Conservation (phyloP, 2,329 filamentous ascomycete species). For the Exophiala dermatitidis region DNA sequence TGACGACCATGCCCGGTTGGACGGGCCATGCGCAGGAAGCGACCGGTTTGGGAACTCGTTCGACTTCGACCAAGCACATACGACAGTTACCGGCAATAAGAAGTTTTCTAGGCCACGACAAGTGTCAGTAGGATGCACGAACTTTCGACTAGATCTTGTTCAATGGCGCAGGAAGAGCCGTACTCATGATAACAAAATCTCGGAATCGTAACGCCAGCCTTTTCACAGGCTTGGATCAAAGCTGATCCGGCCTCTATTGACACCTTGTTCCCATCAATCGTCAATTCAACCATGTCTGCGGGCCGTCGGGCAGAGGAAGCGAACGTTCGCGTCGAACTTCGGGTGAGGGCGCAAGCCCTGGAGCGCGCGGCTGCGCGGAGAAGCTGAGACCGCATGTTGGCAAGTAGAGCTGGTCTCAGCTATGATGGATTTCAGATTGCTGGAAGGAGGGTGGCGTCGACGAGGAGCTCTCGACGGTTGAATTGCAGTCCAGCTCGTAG, state of each 20-base stretch:
- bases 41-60: constrained; percentile 90
- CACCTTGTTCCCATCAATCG: constrained; percentile 96
- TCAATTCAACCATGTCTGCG: constrained; percentile 85
- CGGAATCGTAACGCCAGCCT: constrained; percentile 83
- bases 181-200: constrained; percentile 99
- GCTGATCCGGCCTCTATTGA: constrained; percentile 96
- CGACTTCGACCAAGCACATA: constrained; percentile 99
- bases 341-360: constrained; percentile 42
- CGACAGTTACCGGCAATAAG: constrained; percentile 99
- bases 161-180: constrained; percentile 33
- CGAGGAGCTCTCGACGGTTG: constrained; percentile 17
- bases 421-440: constrained; percentile 10
- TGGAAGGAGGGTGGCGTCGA: constrained; percentile 13
- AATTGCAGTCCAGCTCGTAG: background rate
- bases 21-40: constrained; percentile 99
- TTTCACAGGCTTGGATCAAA: constrained; percentile 98
- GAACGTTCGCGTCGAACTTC: constrained; percentile 67
- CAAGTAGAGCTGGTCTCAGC: constrained; percentile 25
- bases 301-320: constrained; percentile 68
- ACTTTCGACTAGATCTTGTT: background rate
- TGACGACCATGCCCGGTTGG: constrained; percentile 97
- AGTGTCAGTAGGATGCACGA: background rate
- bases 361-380: constrained; percentile 53
- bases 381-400: constrained; percentile 58
- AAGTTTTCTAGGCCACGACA: constrained; percentile 60